Evolutionary conservation across 2,329 filamentous ascomycete genomes (phyloP), one percentile per base, ranked within the genome.

Genomic region (Calonectria crousiana): DNA sequence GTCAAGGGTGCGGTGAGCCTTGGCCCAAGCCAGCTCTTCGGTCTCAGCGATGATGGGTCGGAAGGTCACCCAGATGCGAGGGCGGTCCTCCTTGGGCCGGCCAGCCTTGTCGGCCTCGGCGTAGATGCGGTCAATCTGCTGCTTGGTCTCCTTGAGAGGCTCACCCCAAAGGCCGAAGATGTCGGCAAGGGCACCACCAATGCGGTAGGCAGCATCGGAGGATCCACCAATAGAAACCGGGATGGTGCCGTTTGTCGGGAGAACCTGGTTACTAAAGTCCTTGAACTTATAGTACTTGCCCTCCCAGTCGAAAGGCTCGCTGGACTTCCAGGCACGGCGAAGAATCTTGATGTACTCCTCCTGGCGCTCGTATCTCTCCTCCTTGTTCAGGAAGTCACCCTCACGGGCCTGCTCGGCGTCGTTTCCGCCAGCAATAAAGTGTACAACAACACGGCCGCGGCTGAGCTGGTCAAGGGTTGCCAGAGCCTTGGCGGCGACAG

Each of bases 111-210:
- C 89, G 0, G 91, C 88, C 77, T 90, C 90, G 4, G 87, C 89
- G 75, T 91, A 91, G 79, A 92, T 89, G 26, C 87, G 87, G 75
- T 91, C 89, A 76, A 92, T 91, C 80, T 92, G 91, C 78, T 92
- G 86, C 82, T 90, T 90, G 0, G 91, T 92, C 79, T 92, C 91
- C 82, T 92, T 91, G 2, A 92, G 84, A 1, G 91, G 91, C 78
- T 92, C 91, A 14, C 91, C 91, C 91, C 91, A 92, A 5, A 92
- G 87, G 0, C 91, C 91, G 75, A 92, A 92, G 77, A 92, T 92
- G 75, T 92, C 91, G 34, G 87, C 90, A 2, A 92, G 85, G 0
- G 87, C 84, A 34, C 91, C 91, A 30, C 91, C 91, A 49, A 92
- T 85, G 28, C 90, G 88, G 81, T 92, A 92, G 0, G 90, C 90